Base-by-base conservation (phyloP, 768 basidiomycete species). In the Lactarius sp. region DNA sequence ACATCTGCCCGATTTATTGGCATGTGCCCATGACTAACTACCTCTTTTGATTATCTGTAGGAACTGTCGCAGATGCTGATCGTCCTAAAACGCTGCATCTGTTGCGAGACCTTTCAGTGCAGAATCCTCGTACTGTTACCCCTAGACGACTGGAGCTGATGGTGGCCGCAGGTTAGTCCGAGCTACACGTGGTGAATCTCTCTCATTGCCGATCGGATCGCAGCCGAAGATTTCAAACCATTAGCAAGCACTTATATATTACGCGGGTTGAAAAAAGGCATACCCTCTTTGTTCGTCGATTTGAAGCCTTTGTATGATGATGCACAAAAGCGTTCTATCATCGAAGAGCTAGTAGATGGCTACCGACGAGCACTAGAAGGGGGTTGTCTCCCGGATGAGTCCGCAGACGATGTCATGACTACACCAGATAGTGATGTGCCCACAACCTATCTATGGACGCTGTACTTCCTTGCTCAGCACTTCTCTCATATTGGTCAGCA, bases 391-490 rank as follows among this genome's bases (percentile, higher is more conserved):
- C 60, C 61, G 39, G 42, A 61, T 54, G 55, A 66, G 7, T 8
- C 57, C n/a, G 14, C 57, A 13, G 52, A 50, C 14, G 31, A 64
- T 6, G 53, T 56, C 41, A 52, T 65, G 8, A 58, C 62, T 18
- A 63, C 42, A 36, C 20, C 61, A 20, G 64, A 70, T 33, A 55
- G 77, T 33, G 85, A 88, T 50, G 77, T 83, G 8, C 94, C 96
- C 1, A 86, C 92, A 4, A 86, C 84, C 16, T 90, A 96, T 69
- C 82, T 98, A 12, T 99, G 97, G 97, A 87, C 90, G 10, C 83
- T 98, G 44, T 98, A 96, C 77, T 97, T 90, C 80, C 86, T 98
- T 55, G 87, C 94, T 0, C 92, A 96, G 69, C 94, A 95, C 71
- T 80, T 92, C 70, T 89, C 91, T 0, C 83, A 81, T 71, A 77